Evolutionary conservation across 179 eudicot species (phyloP), one percentile per base, ranked within the genome.

Genomic region (Actinidia arguta): DNA sequence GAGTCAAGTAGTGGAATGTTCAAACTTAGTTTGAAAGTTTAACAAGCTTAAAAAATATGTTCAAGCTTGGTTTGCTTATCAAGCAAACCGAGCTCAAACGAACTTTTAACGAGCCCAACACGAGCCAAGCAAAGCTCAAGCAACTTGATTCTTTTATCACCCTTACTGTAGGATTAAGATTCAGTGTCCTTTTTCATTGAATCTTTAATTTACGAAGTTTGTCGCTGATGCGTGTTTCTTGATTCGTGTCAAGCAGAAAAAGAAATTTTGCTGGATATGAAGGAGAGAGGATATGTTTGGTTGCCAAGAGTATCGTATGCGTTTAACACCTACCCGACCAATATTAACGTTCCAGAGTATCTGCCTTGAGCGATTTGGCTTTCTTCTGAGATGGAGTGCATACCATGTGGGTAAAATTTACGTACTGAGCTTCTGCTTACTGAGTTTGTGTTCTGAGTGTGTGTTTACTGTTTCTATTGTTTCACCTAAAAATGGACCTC

Each of bases 261-360:
- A 95, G 89, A 95, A 90, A 88, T 92, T 83, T 84, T 96, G 99
- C 96, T 96, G 94, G 94, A 46, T 61, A 7, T 54, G 77, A 70
- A 55, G 44, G 46, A 8, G 66, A 46, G 78, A 79, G 69, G 76
- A 27, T 56, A 31, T 42, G 58, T 44, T 50, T 56, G 55, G 75
- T 44, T 52, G 58, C 52, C 16, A 25, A 51, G 46, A 39, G 24
- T 67, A 20, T 59, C 25, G 46, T 48, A 67, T 44, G 27, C 16
- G 22, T 31, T 18, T 42, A 10, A 55, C 13, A 36, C 17, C 20
- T 62, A 4, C 22, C 55, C 63, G 12, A 16, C 36, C 17, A 12
- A 50, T 22, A 54, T 42, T 25, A 51, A 68, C 5, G 62, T 78
- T 42, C 52, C n/a, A 59, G 47, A 62, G 76, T 51, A 64, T 74